Percentiles rank a stretch among this genome's conserved stretches.
These are phyloP conservation scores for Pestalotiopsis sp. DNA, from an alignment of 2,329 filamentous ascomycete species.

Conservation along the genomic window DNA sequence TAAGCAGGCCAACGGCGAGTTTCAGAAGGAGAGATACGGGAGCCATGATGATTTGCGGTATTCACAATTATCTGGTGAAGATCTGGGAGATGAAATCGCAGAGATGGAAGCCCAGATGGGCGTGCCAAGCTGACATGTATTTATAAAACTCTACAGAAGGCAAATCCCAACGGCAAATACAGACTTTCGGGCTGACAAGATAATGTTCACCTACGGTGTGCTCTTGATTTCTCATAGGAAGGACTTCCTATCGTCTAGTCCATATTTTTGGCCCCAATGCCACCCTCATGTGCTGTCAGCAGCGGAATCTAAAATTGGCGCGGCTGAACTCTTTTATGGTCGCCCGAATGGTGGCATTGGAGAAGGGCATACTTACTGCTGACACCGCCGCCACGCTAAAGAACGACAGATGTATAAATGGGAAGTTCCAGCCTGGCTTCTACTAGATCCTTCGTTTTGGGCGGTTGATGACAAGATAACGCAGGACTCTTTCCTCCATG, in stretches of 20 bases:
- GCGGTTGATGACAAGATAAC: neutral
- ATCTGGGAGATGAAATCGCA: neutral
- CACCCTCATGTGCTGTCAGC: neutral
- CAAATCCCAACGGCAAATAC: neutral
- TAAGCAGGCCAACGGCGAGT: slow-evolving; percentile 31
- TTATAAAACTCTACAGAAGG: neutral
- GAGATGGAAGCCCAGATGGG: neutral
- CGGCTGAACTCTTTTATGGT: neutral
- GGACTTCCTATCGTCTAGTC: neutral
- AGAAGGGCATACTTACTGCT: neutral
- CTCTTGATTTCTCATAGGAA: neutral
- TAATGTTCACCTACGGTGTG: neutral
- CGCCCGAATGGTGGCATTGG: neutral
- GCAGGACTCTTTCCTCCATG: neutral
- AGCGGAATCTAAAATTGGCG: neutral
- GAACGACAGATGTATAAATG: neutral
- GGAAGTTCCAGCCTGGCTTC: neutral
- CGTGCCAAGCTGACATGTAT: neutral
- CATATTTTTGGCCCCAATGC: neutral
- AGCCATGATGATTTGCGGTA: neutral
- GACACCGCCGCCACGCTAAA: neutral
- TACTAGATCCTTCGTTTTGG: neutral
- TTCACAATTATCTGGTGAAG: neutral
- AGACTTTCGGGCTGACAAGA: neutral
- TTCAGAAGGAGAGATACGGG: slow-evolving; percentile 17